Base-by-base conservation (phyloP, 179 eudicot species). In the Kewa caespitosa region DNA sequence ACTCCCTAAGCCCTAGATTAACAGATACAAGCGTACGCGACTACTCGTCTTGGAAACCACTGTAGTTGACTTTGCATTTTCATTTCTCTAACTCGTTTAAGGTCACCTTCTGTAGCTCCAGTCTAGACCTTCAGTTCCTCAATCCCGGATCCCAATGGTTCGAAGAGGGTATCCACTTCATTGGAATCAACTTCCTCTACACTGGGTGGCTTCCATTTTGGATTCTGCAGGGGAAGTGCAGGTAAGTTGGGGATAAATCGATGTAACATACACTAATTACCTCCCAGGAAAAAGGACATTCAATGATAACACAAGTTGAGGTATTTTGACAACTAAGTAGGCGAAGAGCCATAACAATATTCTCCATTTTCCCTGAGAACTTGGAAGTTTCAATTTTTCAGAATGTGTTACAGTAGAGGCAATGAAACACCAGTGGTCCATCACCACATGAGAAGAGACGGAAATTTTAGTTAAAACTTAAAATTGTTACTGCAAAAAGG, bases 201-300 rank as follows among this genome's bases (percentile, higher is more conserved):
- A 74, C 85, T 87, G 62, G 93, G 46, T 8, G 98, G 98, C 54
- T 85, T 86, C 98, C 97, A 92, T 72, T 88, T 91, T 4, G 97
- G 97, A 71, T 89, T 90, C 98, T 92, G 91, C 80, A 27, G 1
- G 63, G n/a, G 14, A 6, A 57, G 6, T 52, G 22, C 59, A 52
- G 59, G 28, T 52, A 52, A 54, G 13, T 4, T 54, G 30, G 2
- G 60, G 7, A 0, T 8, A 23, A 7, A 46, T 46, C 54, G 20
- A 46, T 12, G n/a, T n/a, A n/a, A n/a, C n/a, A n/a, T n/a, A n/a
- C n/a, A n/a, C n/a, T n/a, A n/a, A n/a, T n/a, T n/a, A n/a, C n/a
- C n/a, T n/a, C n/a, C n/a, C n/a, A n/a, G n/a, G n/a, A n/a, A n/a
- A n/a, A n/a, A n/a, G n/a, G n/a, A n/a, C n/a, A n/a, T n/a, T n/a